phyloP scores from a whole-genome alignment of 192 early-diverging fungal species.

The Mortierella antarctica region DNA sequence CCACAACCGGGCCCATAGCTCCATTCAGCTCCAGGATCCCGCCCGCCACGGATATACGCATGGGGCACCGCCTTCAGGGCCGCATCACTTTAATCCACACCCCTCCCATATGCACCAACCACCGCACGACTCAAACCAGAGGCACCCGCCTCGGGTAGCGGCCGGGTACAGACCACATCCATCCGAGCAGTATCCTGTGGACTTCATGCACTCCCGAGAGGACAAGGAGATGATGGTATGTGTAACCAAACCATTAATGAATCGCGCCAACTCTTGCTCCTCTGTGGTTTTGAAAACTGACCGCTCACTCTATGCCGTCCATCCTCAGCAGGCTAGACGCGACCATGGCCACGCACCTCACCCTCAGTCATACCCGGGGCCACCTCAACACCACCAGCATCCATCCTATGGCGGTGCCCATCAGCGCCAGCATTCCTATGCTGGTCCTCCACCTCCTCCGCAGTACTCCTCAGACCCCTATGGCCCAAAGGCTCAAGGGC shows the following conservation, averaged over 20 bases:
- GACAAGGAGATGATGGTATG: conserved; percentile 20
- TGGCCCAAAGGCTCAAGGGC: conserved; percentile 15
- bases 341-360: conserved; percentile 22
- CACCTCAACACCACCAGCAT: conserved; percentile 22
- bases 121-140: conserved; percentile 18
- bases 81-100: conserved; percentile 15
- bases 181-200: conserved; percentile 12
- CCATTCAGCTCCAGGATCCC: conserved; percentile 17
- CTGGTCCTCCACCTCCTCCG: conserved; percentile 17
- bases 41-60: conserved; percentile 11
- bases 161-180: conserved; percentile 6
- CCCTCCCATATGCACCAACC: conserved; percentile 9
- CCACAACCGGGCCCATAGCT: conserved; percentile 20
- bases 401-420: conserved; percentile 25
- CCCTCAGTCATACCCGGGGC: conserved; percentile 15
- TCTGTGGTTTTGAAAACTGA: background rate
- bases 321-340: conserved; percentile 7
- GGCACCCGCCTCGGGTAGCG: background rate
- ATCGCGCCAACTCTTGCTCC: background rate
- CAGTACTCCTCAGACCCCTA: conserved; percentile 30
- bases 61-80: conserved; percentile 13
- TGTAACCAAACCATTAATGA: background rate
- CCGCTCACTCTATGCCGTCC: conserved; percentile 7
- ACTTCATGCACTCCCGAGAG: conserved; percentile 10
- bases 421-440: conserved; percentile 45